Conservation (phyloP, 75 land plant genomes). For the Sequoia sempervirens region DNA sequence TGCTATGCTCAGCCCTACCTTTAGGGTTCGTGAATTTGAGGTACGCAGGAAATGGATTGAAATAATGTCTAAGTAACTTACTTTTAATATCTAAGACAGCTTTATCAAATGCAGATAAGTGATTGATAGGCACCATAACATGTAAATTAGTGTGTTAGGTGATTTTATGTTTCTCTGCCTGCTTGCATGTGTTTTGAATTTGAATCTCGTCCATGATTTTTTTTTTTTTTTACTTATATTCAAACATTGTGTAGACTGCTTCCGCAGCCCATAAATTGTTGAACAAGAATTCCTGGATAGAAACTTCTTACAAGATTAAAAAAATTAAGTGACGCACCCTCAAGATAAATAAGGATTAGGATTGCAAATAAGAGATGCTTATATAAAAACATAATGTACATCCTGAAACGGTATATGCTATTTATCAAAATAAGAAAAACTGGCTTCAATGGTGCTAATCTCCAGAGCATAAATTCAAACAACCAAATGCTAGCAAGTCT, state of each 20-base stretch:
- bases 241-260: too few relatives aligned
- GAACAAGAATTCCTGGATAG: neutral
- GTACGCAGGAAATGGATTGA: constrained; percentile 17
- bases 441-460: neutral
- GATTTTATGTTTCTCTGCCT: neutral
- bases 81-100: too few relatives aligned
- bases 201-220: neutral
- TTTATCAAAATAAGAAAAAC: neutral
- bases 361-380: neutral
- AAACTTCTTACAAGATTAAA: neutral
- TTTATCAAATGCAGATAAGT: neutral
- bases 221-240: too few relatives aligned
- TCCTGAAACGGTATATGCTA: neutral
- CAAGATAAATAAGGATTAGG: neutral
- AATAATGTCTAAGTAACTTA: neutral
- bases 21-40: constrained; percentile 87
- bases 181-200: neutral
- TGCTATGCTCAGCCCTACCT: constrained; percentile 95
- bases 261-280: too few relatives aligned
- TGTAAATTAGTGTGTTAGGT: neutral
- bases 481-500: neutral
- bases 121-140: neutral
- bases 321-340: neutral
- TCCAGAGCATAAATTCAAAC: neutral
- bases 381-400: neutral